Percentiles rank a stretch among this genome's conserved stretches.
phyloP scores from a whole-genome alignment of 208 protist species.

The Leishmania arabica region DNA sequence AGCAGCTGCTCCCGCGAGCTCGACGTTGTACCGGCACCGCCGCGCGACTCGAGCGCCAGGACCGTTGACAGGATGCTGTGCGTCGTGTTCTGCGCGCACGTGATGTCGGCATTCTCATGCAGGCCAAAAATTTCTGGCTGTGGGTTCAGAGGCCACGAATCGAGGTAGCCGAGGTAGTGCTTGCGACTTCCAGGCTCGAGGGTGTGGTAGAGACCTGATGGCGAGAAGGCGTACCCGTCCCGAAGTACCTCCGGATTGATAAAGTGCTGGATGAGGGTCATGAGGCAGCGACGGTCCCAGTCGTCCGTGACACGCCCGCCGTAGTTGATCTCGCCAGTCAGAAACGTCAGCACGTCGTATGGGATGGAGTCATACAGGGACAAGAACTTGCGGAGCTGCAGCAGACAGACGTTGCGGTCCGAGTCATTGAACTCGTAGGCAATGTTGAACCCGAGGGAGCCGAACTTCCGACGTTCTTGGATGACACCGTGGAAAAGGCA shows the following conservation, averaged over 20 bases:
- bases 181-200: constrained; percentile 85
- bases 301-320: constrained; percentile 98
- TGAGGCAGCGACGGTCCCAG: constrained; percentile 95
- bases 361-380: constrained; percentile 91
- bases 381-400: constrained; percentile 94
- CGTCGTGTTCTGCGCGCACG: constrained; percentile 90
- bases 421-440: constrained; percentile 97
- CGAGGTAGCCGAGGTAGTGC: constrained; percentile 89
- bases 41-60: constrained; percentile 80
- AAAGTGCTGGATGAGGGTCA: constrained; percentile 95
- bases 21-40: constrained; percentile 44
- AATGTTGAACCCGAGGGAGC: constrained; percentile 97
- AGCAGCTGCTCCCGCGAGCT: constrained; percentile 75
- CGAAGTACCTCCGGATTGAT: constrained; percentile 86
- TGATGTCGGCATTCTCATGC: constrained; percentile 98
- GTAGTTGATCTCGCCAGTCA: constrained; percentile 97
- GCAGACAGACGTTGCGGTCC: constrained; percentile 92
- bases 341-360: constrained; percentile 94
- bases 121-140: constrained; percentile 96
- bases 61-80: constrained; percentile 81
- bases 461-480: constrained; percentile 95
- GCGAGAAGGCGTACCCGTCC: constrained; percentile 90
- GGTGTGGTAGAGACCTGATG: constrained; percentile 89
- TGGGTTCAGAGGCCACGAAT: constrained; percentile 92
- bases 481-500: constrained; percentile 96